Percentiles rank a stretch among this genome's conserved stretches.
Evolutionary conservation across 352 stramenopile genomes (phyloP).

Genomic region (Phytopythium montanum): DNA sequence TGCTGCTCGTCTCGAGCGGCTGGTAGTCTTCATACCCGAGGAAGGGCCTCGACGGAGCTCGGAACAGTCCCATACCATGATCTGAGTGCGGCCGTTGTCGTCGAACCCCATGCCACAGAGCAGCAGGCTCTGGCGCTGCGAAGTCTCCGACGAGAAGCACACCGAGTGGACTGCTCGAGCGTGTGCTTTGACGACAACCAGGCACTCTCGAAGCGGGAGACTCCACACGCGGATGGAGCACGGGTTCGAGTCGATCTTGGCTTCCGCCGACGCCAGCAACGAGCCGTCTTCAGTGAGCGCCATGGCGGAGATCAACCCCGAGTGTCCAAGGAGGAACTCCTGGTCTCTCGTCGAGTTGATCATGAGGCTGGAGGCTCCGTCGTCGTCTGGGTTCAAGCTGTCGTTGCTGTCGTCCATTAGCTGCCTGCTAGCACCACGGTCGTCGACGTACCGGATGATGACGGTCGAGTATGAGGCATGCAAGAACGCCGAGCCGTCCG

Average conservation of each 20-base stretch:
- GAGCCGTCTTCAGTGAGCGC: constrained; percentile 36
- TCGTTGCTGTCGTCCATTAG: background rate
- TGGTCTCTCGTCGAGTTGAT: constrained; percentile 6
- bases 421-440: background rate
- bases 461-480: constrained; percentile 69
- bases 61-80: constrained; percentile 74
- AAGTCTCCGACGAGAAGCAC: constrained; percentile 35
- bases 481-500: constrained; percentile 37
- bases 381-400: background rate
- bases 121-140: constrained; percentile 16
- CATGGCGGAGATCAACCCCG: constrained; percentile 25
- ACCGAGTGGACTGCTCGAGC: constrained; percentile 41
- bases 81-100: constrained; percentile 60
- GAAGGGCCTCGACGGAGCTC: constrained; percentile 11
- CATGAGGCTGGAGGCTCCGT: background rate
- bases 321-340: constrained; percentile 43
- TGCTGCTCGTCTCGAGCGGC: background rate
- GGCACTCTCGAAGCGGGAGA: constrained; percentile 32
- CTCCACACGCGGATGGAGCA: constrained; percentile 55
- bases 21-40: background rate
- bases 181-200: constrained; percentile 45
- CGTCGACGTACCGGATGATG: constrained; percentile 37
- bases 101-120: constrained; percentile 64
- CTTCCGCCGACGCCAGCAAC: constrained; percentile 44
- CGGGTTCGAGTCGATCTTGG: constrained; percentile 21